Conservation (phyloP, 2,329 filamentous ascomycete genomes). For the Metarhizium humberi region DNA sequence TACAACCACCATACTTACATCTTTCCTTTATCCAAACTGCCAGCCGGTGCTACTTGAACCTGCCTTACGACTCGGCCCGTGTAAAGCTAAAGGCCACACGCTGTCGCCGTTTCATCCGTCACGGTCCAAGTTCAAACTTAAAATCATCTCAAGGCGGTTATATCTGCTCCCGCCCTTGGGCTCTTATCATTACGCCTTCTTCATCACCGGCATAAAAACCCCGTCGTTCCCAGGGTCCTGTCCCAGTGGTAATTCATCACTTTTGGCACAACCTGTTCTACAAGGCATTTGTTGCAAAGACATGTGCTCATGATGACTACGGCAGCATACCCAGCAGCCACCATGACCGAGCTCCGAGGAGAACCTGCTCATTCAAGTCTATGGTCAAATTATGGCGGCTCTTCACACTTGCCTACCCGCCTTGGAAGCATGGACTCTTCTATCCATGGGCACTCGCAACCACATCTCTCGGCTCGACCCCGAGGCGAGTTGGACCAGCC, state of each 20-base stretch:
- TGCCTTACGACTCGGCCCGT: conserved; percentile 3
- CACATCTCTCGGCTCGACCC: conserved; percentile 33
- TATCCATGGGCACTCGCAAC: conserved; percentile 33
- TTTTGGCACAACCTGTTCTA: background rate
- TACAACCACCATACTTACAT: conserved; percentile 5
- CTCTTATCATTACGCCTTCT: background rate
- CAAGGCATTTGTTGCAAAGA: conserved; percentile 10
- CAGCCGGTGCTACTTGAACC: conserved; percentile 1
- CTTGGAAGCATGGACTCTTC: conserved; percentile 42
- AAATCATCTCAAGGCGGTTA: background rate
- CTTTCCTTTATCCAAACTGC: background rate
- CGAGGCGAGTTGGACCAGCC: conserved; percentile 40
- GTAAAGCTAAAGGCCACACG: conserved; percentile 3
- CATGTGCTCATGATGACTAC: conserved; percentile 53
- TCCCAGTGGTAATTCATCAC: background rate
- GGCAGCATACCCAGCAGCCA: conserved; percentile 46
- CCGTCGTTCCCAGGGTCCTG: background rate
- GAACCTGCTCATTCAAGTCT: conserved; percentile 48
- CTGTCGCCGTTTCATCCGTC: conserved; percentile 1
- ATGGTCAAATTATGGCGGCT: conserved; percentile 48
- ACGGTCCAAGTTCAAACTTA: background rate
- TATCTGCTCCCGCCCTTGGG: background rate
- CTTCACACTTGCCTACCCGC: conserved; percentile 43
- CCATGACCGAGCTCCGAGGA: conserved; percentile 54
- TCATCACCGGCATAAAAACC: background rate